Evolutionary conservation across 2,329 filamentous ascomycete genomes (phyloP).

Genomic region (Penicillium italicum): DNA sequence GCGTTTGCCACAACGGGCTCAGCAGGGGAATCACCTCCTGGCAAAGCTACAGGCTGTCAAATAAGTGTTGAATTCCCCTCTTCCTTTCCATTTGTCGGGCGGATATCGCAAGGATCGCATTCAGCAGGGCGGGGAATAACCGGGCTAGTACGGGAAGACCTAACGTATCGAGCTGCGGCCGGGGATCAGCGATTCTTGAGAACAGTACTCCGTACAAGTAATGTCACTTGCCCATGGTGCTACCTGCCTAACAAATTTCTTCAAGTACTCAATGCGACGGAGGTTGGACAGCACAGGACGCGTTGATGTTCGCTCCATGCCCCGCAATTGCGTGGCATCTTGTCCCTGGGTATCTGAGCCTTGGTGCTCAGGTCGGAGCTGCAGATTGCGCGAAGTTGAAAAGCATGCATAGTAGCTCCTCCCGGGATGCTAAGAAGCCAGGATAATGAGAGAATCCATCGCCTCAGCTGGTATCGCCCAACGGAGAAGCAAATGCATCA

Average conservation of each 20-base stretch:
- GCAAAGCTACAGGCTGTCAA: conserved; percentile 53
- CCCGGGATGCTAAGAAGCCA: conserved; percentile 45
- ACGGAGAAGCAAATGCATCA: conserved; percentile 16
- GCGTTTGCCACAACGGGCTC: conserved; percentile 47
- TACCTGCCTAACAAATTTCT: conserved; percentile 53
- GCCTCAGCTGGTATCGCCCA: conserved; percentile 21
- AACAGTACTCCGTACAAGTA: not conserved
- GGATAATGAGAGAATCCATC: conserved; percentile 39
- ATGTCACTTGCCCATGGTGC: conserved; percentile 48
- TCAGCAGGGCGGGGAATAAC: conserved; percentile 45
- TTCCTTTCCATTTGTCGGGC: conserved; percentile 54
- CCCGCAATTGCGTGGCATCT: not conserved
- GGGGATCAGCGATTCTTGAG: not conserved
- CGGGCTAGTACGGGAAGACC: conserved; percentile 53
- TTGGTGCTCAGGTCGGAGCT: conserved; percentile 40
- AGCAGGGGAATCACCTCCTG: conserved; percentile 52
- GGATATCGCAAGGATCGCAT: conserved; percentile 53
- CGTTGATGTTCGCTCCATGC: conserved; percentile 1
- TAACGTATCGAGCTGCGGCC: conserved; percentile 54
- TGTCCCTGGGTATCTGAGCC: conserved; percentile 31
- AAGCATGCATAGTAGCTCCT: conserved; percentile 45
- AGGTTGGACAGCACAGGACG: conserved; percentile 31
- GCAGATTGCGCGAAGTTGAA: conserved; percentile 47
- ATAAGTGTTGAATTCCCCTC: conserved; percentile 43
- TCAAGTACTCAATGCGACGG: conserved; percentile 41